Conservation (phyloP, 805 yeast species). For the Metschnikowia noctiluminum region DNA sequence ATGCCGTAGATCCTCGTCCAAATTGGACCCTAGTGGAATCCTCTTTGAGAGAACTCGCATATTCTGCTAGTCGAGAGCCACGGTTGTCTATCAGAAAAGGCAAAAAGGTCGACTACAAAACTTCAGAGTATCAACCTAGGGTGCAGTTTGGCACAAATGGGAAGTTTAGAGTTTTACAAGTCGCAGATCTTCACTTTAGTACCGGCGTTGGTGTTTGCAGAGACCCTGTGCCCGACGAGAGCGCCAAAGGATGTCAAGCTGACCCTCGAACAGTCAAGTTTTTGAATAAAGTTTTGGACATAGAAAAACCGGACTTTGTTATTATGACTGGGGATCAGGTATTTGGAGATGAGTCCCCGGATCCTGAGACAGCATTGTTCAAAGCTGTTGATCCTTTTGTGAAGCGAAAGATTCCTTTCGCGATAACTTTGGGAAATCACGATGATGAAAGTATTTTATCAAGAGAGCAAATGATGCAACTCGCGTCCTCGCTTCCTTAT, state of each 20-base stretch:
- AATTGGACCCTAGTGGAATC: slow-evolving; percentile 51
- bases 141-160: slow-evolving; percentile 41
- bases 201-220: slow-evolving; percentile 78
- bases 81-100: slow-evolving; percentile 37
- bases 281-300: slow-evolving; percentile 58
- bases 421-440: slow-evolving; percentile 87
- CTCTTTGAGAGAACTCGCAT: slow-evolving; percentile 22
- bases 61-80: slow-evolving; percentile 20
- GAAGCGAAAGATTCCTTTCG: slow-evolving; percentile 69
- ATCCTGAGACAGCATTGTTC: slow-evolving; percentile 75
- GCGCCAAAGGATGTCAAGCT: slow-evolving; percentile 61
- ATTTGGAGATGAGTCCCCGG: slow-evolving; percentile 76
- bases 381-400: slow-evolving; percentile 75
- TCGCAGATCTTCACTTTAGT: slow-evolving; percentile 90
- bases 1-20: slow-evolving; percentile 73
- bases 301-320: slow-evolving; percentile 80
- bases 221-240: slow-evolving; percentile 60
- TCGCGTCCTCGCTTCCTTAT: slow-evolving; percentile 61
- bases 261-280: slow-evolving; percentile 69
- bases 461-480: slow-evolving; percentile 57
- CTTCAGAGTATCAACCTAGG: slow-evolving; percentile 23
- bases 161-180: slow-evolving; percentile 75
- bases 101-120: slow-evolving; percentile 26
- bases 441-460: slow-evolving; percentile 80
- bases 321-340: slow-evolving; percentile 91